A percentile compares a stretch with the other conserved stretches of the same genome.
Evolutionary conservation across 495 filamentous ascomycete genomes (phyloP).

Genomic region (Podospora appendiculata): DNA sequence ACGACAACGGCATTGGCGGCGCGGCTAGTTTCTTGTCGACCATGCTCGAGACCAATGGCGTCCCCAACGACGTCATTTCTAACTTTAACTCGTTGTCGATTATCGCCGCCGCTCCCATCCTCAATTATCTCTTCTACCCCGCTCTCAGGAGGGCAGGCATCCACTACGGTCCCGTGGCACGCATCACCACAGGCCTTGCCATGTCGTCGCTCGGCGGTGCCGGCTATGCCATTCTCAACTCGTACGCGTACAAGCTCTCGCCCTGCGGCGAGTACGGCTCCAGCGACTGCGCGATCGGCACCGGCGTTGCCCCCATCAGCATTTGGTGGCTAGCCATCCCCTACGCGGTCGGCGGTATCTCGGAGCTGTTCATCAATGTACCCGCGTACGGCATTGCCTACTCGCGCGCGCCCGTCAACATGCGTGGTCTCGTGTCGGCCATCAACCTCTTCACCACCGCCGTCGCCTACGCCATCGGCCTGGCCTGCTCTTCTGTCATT

Average conservation of each 20-base stretch:
- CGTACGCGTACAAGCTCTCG: conserved; percentile 56
- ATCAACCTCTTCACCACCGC: conserved; percentile 56
- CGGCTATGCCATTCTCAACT: conserved; percentile 62
- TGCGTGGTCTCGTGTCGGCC: conserved; percentile 61
- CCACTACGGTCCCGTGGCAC: conserved; percentile 62
- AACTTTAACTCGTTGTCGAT: conserved; percentile 71
- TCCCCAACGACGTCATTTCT: conserved; percentile 68
- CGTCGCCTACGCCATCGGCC: conserved; percentile 50
- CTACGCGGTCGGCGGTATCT: conserved; percentile 50
- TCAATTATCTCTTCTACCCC: conserved; percentile 60
- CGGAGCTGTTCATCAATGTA: conserved; percentile 62
- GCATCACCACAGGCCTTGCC: conserved; percentile 66
- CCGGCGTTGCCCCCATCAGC: conserved; percentile 42
- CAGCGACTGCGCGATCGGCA: conserved; percentile 29
- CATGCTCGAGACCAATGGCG: conserved; percentile 57
- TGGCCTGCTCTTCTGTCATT: conserved; percentile 52
- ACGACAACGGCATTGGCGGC: conserved; percentile 43
- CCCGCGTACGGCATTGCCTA: conserved; percentile 68
- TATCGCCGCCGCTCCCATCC: conserved; percentile 60
- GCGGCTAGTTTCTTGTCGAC: conserved; percentile 46
- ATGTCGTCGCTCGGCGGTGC: conserved; percentile 56
- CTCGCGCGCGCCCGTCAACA: conserved; percentile 58
- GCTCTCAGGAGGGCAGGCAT: conserved; percentile 54
- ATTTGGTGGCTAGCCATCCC: conserved; percentile 45
- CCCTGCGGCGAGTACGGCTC: conserved; percentile 41